A percentile compares a stretch with the other conserved stretches of the same genome.
These are phyloP conservation scores for Herpetospermum pedunculosum DNA, from an alignment of 306 rosid genomes.

Conservation along the genomic window DNA sequence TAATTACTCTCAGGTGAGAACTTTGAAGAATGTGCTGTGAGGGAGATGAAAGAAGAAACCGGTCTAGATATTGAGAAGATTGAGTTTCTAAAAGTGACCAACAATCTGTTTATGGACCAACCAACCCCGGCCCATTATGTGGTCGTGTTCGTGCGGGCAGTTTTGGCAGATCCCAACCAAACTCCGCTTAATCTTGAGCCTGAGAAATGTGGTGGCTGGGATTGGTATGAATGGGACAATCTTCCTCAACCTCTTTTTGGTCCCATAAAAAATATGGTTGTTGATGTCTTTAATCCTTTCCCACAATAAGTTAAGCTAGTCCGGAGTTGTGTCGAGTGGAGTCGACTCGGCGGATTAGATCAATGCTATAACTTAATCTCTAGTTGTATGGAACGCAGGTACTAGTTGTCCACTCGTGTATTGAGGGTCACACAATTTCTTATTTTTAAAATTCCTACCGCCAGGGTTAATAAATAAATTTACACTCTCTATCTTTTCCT, in stretches of 20 bases:
- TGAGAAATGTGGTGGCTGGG: conserved; percentile 63
- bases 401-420: too few relatives aligned
- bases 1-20: conserved; percentile 35
- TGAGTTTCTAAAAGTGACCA: conserved; percentile 41
- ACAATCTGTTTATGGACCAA: conserved; percentile 28
- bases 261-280: conserved; percentile 38
- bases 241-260: conserved; percentile 50
- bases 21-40: conserved; percentile 55
- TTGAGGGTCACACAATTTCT: too few relatives aligned
- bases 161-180: conserved; percentile 15
- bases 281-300: conserved; percentile 29
- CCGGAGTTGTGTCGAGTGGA: too few relatives aligned
- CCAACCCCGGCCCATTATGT: conserved; percentile 44
- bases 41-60: conserved; percentile 68
- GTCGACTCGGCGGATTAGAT: too few relatives aligned
- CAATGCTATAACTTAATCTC: too few relatives aligned
- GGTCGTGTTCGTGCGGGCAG: conserved; percentile 31
- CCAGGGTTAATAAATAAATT: too few relatives aligned
- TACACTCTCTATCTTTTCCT: too few relatives aligned
- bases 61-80: conserved; percentile 29
- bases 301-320: neutral
- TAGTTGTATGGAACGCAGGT: too few relatives aligned
- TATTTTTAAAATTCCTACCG: too few relatives aligned
- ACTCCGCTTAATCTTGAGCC: conserved; percentile 42
- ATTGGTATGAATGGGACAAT: conserved; percentile 49